phyloP scores from a whole-genome alignment of 2,329 filamentous ascomycete genomes.

The Xylariaceae sp. region DNA sequence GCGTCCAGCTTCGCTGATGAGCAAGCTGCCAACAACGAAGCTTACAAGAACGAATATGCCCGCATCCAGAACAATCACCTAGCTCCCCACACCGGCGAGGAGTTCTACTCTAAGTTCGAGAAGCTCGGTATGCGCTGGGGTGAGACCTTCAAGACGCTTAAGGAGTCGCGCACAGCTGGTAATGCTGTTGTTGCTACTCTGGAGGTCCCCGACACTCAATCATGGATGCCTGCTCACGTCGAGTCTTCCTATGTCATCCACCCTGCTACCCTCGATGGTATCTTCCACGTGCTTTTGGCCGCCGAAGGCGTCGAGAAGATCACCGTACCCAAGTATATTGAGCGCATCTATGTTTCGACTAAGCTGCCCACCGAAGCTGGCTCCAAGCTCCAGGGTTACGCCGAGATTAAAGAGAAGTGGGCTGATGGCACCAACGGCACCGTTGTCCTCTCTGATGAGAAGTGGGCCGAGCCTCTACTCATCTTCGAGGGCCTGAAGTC shows the following conservation, averaged over 20 bases:
- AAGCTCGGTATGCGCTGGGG: conserved; percentile 39
- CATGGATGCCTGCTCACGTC: conserved; percentile 34
- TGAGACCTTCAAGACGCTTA: conserved; percentile 33
- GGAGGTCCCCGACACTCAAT: conserved; percentile 35
- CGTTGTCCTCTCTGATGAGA: conserved; percentile 38
- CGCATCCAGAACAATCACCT: conserved; percentile 28
- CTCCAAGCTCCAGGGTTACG: conserved; percentile 34
- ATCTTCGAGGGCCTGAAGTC: conserved; percentile 39
- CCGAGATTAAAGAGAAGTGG: conserved; percentile 38
- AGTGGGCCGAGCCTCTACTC: conserved; percentile 38
- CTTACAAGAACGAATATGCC: conserved; percentile 34
- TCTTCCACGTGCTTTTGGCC: conserved; percentile 38
- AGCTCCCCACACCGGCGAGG: conserved; percentile 28
- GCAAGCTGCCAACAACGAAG: conserved; percentile 30
- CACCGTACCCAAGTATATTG: conserved; percentile 37
- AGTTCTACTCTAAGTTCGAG: conserved; percentile 38
- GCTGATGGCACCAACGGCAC: conserved; percentile 39
- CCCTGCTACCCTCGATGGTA: conserved; percentile 36
- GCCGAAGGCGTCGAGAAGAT: conserved; percentile 36
- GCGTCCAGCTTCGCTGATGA: conserved; percentile 33
- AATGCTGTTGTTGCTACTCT: conserved; percentile 32
- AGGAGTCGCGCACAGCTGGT: conserved; percentile 29
- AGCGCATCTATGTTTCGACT: conserved; percentile 36
- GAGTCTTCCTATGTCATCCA: conserved; percentile 36
- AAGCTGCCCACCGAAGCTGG: conserved; percentile 35